Conservation (phyloP, 306 rosid species). For the Argentina anserina region DNA sequence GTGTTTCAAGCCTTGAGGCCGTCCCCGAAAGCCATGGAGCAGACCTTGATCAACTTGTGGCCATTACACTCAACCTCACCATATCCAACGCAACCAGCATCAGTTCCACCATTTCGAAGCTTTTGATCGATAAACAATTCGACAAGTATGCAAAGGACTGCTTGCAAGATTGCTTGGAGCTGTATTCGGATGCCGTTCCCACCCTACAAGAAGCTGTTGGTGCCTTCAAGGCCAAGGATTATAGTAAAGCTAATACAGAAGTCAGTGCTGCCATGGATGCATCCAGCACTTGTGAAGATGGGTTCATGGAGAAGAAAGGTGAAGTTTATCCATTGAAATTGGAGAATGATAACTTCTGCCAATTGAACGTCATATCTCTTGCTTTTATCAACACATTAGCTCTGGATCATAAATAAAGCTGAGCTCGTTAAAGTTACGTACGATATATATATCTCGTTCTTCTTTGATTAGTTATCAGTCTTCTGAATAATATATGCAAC, state of each 20-base stretch:
- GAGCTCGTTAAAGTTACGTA: not conserved
- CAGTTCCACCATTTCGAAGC: slow-evolving; percentile 28
- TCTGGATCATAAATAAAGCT: not conserved
- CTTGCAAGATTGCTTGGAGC: slow-evolving; percentile 38
- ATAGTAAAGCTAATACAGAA: slow-evolving; percentile 15
- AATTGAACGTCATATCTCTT: slow-evolving; percentile 46
- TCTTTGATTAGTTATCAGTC: not conserved
- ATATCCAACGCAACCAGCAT: slow-evolving; percentile 46
- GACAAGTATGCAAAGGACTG: slow-evolving; percentile 28
- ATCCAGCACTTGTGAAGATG: slow-evolving; percentile 59
- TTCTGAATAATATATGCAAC: not conserved
- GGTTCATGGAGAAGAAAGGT: slow-evolving; percentile 47
- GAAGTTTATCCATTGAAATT: slow-evolving; percentile 45
- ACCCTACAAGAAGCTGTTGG: slow-evolving; percentile 5
- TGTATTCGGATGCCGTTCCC: slow-evolving; percentile 29
- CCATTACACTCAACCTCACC: slow-evolving; percentile 31
- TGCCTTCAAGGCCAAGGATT: slow-evolving; percentile 23
- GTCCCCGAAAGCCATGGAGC: slow-evolving; percentile 18
- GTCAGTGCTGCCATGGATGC: slow-evolving; percentile 49
- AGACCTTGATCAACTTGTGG: slow-evolving; percentile 34
- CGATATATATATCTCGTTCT: not conserved
- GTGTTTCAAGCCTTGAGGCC: slow-evolving; percentile 42
- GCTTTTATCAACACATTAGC: slow-evolving; percentile 37
- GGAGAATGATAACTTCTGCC: slow-evolving; percentile 32
- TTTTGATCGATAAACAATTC: slow-evolving; percentile 23